phyloP scores from a whole-genome alignment of 1,284 basidiomycete genomes.

The Ganoderma resinaceum region DNA sequence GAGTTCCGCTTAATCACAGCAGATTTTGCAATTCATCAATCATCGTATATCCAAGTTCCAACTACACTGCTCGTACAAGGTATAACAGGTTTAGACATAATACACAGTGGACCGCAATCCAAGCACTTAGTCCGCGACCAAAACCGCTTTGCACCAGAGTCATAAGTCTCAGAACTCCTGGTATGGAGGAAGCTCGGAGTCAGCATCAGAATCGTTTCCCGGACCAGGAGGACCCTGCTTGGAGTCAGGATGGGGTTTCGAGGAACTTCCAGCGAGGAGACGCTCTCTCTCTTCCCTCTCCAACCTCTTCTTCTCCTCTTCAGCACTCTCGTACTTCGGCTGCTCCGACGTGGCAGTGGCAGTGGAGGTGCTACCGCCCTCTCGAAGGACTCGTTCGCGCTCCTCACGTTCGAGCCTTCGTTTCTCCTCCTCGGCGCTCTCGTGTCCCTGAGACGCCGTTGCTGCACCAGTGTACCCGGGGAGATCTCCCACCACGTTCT shows the following conservation, averaged over 20 bases:
- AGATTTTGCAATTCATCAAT: background rate
- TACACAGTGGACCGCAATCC: constrained; percentile 2
- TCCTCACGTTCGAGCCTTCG: constrained; percentile 70
- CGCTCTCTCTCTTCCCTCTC: constrained; percentile 71
- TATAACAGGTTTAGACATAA: background rate
- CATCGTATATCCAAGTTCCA: background rate
- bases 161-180: constrained; percentile 53
- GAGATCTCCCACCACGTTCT: constrained; percentile 1
- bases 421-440: constrained; percentile 61
- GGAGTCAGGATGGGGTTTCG: constrained; percentile 22
- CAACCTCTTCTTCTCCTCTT: constrained; percentile 72
- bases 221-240: constrained; percentile 8
- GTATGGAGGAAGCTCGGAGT: constrained; percentile 72
- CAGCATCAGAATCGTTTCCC: constrained; percentile 36
- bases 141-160: background rate
- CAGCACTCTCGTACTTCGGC: constrained; percentile 55
- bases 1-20: too few species aligned
- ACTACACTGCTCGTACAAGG: background rate
- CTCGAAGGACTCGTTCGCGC: constrained; percentile 56
- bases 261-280: constrained; percentile 45
- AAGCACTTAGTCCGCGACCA: constrained; percentile 4
- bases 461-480: constrained; percentile 15
- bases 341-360: constrained; percentile 15
- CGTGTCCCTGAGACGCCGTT: constrained; percentile 22
- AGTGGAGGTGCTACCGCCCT: constrained; percentile 12